Evolutionary conservation across 495 filamentous ascomycete species (phyloP), one percentile per base, ranked within the genome.

Genomic region (Trichoderma orchidacearum): DNA sequence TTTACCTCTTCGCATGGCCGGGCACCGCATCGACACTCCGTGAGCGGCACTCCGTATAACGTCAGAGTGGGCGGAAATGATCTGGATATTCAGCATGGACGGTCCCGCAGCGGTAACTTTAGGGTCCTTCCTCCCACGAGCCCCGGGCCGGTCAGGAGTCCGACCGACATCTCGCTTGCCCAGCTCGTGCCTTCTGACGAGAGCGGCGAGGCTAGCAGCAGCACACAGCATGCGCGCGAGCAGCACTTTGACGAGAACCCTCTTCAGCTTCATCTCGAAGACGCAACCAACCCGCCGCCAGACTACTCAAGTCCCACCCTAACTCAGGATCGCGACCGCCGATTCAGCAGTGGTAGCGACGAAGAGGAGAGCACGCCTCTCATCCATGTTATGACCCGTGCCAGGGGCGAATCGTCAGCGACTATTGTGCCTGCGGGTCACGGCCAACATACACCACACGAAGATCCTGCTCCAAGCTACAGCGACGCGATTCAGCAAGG

Each of bases 81-180:
- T 13, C 31, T 55, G n/a, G 71, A 76, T 38, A 58, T 69, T 17
- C 66, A 73, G 25, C 78, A 82, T 45, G 72, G 66, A 25, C 73
- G 84, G 34, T 76, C 78, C 13, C 71, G 75, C 36, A 84, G 81
- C 59, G 75, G 80, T 34, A 81, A 83, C 58, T 77, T 82, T 55
- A 75, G 86, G 55, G 73, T 86, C 51, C 72, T 81, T 9, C 79
- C 82, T 28, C 86, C 92, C 0, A 84, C 84, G 29, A 95, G 90
- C 62, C 94, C 93, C 3, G 93, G 94, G 0, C 93, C 93, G 1
- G 76, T 88, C 41, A 83, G 93, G 54, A 90, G 85, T 60, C 90
- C 93, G n/a, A 96, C 92, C 27, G 93, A 98, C 64, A 98, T 98
- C 57, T 96, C 90, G 4, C 82, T 98, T 27, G 90, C 93, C 9